These are phyloP conservation scores for Pleurotus cornucopiae DNA, from an alignment of 768 basidiomycete genomes.

Conservation along the genomic window DNA sequence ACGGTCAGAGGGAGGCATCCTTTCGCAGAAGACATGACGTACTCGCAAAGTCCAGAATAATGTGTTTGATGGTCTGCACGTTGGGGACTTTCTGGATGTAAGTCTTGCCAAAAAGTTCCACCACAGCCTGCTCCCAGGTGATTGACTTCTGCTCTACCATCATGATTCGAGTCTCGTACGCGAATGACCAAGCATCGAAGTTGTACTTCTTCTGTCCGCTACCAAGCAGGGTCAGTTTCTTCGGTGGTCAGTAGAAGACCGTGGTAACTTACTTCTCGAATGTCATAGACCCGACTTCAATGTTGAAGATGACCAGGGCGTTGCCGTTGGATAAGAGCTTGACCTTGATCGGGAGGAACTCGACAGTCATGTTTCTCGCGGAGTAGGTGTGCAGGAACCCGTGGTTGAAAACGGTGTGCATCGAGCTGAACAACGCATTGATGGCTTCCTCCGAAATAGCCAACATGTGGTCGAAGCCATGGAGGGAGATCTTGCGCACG, in stretches of 20 bases:
- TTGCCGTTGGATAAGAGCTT: slow-evolving; percentile 4
- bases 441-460: slow-evolving; percentile 10
- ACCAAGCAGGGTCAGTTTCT: too few relatives aligned
- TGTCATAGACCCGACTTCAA: neutral
- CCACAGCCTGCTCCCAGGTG: neutral
- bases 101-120: too few relatives aligned
- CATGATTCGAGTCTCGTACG: slow-evolving; percentile 5
- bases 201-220: neutral
- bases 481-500: slow-evolving; percentile 1
- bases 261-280: neutral
- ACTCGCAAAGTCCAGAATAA: slow-evolving; percentile 14
- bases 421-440: slow-evolving; percentile 3
- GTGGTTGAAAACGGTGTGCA: neutral
- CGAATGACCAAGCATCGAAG: neutral
- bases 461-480: slow-evolving; percentile 6
- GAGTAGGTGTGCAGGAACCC: neutral
- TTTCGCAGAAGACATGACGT: neutral
- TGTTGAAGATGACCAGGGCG: slow-evolving; percentile 9
- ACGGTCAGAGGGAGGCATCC: too few relatives aligned
- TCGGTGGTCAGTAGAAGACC: neutral
- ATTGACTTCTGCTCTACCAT: neutral
- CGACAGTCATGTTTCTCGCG: neutral
- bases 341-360: slow-evolving; percentile 3
- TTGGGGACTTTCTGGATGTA: too few relatives aligned
- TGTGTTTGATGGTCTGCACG: slow-evolving; percentile 6